Conservation (phyloP, 2,329 filamentous ascomycete genomes). For the Alternaria ventricosa region DNA sequence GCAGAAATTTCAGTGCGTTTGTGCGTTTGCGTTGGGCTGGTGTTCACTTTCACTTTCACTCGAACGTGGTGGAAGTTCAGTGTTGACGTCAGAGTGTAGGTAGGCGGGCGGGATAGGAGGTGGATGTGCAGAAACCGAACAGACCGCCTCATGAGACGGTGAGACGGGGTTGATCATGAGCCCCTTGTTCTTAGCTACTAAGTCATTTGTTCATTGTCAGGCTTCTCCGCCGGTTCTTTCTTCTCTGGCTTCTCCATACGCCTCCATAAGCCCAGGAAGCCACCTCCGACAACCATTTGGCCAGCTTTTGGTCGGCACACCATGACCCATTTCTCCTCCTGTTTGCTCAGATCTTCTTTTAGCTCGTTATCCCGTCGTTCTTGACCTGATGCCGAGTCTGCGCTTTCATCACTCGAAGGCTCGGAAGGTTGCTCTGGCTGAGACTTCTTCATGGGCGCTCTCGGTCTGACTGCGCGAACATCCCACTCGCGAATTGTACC, state of each 20-base stretch:
- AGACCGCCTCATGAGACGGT: not conserved
- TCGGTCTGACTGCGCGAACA: constrained; percentile 59
- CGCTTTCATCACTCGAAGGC: constrained; percentile 11
- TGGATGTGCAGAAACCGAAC: not conserved
- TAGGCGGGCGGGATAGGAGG: not conserved
- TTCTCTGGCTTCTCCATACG: constrained; percentile 33
- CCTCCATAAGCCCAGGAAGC: constrained; percentile 47
- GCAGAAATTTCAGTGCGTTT: not conserved
- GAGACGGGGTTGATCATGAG: not conserved
- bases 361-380: constrained; percentile 38
- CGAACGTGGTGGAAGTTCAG: not conserved
- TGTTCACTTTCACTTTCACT: not conserved
- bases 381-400: constrained; percentile 28
- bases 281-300: constrained; percentile 44
- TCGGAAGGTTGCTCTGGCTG: constrained; percentile 19
- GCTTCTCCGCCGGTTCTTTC: not conserved
- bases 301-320: constrained; percentile 48
- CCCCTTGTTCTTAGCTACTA: not conserved
- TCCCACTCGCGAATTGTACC: constrained; percentile 69
- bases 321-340: constrained; percentile 44
- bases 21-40: not conserved
- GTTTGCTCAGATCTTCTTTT: constrained; percentile 30
- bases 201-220: not conserved
- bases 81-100: not conserved
- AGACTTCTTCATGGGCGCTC: constrained; percentile 38